phyloP scores from a whole-genome alignment of 2,329 filamentous ascomycete genomes.

The Knoxdaviesia proteae region DNA sequence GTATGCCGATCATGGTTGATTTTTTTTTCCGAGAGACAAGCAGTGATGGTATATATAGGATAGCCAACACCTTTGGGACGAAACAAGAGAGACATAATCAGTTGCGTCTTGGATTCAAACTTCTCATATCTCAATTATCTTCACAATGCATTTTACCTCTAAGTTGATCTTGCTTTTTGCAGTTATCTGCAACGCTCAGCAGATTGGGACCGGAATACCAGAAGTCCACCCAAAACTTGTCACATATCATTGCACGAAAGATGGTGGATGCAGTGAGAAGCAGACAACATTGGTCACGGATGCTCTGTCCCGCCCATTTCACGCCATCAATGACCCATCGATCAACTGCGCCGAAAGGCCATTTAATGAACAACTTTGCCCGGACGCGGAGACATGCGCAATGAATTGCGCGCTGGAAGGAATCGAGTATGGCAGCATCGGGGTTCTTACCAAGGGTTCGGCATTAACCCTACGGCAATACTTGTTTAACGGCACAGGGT shows the following conservation, averaged over 20 bases:
- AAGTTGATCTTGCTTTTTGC: no score
- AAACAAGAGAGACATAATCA: no score
- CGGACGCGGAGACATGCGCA: conserved; percentile 21
- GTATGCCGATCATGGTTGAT: no score
- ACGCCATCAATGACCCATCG: conserved; percentile 20
- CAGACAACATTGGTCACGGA: conserved; percentile 32
- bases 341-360: conserved; percentile 37
- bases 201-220: conserved; percentile 22
- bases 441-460: conserved; percentile 14
- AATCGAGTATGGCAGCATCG: conserved; percentile 32
- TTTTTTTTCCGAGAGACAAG: no score
- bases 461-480: conserved; percentile 1
- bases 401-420: conserved; percentile 30
- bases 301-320: conserved; percentile 41
- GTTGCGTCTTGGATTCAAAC: no score
- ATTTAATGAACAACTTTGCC: conserved; percentile 20
- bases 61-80: no score
- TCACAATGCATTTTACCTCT: no score
- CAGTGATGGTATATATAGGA: no score
- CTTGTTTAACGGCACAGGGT: conserved; percentile 1
- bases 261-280: conserved; percentile 26
- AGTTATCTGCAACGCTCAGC: conserved; percentile 17
- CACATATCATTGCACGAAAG: conserved; percentile 29
- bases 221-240: conserved; percentile 31
- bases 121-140: no score